phyloP scores from a whole-genome alignment of 106 monocot species.

The Dioscorea dumetorum region DNA sequence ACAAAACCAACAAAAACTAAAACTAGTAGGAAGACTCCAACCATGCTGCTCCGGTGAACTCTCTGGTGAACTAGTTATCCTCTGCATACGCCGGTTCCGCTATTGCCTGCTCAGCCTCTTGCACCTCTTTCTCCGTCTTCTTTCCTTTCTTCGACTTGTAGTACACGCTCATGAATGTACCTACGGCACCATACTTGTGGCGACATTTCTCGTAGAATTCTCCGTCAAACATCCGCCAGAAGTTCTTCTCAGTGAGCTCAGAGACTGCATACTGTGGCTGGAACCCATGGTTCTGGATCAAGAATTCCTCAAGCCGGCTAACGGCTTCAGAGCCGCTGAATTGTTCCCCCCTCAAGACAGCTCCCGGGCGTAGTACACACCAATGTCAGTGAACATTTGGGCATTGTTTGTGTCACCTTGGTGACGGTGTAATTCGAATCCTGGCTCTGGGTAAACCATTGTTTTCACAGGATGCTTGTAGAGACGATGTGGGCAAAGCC shows the following conservation, averaged over 20 bases:
- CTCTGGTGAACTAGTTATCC: conserved; percentile 7
- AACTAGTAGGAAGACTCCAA: too few species aligned
- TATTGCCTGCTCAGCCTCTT: conserved; percentile 45
- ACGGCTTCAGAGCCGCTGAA: conserved; percentile 34
- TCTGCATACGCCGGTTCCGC: conserved; percentile 37
- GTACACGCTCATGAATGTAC: conserved; percentile 59
- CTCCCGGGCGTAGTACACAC: conserved; percentile 41
- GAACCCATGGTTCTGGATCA: conserved; percentile 44
- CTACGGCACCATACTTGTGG: conserved; percentile 36
- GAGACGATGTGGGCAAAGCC: conserved; percentile 50
- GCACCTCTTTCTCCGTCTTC: conserved; percentile 63
- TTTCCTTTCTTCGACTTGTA: conserved; percentile 60
- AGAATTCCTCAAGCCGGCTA: conserved; percentile 31
- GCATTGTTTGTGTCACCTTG: conserved; percentile 49
- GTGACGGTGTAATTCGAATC: conserved; percentile 33
- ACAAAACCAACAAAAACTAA: too few species aligned
- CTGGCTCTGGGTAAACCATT: conserved; percentile 39
- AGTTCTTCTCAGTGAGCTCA: conserved; percentile 56
- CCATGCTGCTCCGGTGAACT: too few species aligned
- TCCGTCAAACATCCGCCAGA: conserved; percentile 60
- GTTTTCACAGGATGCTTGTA: conserved; percentile 46
- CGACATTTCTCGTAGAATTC: conserved; percentile 38
- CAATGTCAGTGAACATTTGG: conserved; percentile 49
- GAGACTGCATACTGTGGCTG: conserved; percentile 55
- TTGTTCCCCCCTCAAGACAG: conserved; percentile 41